Percentiles rank a stretch among this genome's conserved stretches.
Evolutionary conservation across 192 early-diverging fungal genomes (phyloP).

Genomic region (Coemansia sp.): DNA sequence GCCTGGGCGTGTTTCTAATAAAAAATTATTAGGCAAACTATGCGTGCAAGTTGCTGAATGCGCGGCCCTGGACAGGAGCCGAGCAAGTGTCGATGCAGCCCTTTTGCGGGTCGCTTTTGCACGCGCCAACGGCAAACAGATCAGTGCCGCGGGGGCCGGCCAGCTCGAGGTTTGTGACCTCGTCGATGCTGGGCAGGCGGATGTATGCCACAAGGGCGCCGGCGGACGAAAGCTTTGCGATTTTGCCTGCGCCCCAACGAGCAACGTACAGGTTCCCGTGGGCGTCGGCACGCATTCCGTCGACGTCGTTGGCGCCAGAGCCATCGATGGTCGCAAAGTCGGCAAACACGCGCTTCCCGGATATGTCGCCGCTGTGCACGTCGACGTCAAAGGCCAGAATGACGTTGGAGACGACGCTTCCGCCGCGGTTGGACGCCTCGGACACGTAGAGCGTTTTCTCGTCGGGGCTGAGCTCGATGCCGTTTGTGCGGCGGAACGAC

Average conservation of each 20-base stretch:
- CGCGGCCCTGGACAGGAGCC: constrained; percentile 17
- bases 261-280: constrained; percentile 59
- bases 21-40: neutral
- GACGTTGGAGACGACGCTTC: constrained; percentile 47
- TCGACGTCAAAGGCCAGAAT: constrained; percentile 56
- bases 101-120: constrained; percentile 38
- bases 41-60: constrained; percentile 17
- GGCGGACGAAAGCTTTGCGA: constrained; percentile 49
- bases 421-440: constrained; percentile 49
- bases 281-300: constrained; percentile 59
- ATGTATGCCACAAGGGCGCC: constrained; percentile 45
- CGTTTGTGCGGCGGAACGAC: constrained; percentile 56
- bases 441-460: constrained; percentile 59
- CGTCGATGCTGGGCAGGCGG: constrained; percentile 16
- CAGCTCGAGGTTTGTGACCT: constrained; percentile 56
- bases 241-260: constrained; percentile 54
- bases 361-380: constrained; percentile 19
- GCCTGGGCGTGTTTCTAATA: neutral
- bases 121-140: constrained; percentile 57
- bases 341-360: constrained; percentile 36
- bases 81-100: constrained; percentile 51
- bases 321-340: constrained; percentile 55
- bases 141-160: constrained; percentile 49
- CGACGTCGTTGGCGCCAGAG: constrained; percentile 51
- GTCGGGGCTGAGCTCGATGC: constrained; percentile 60